Conservation (phyloP, 768 basidiomycete genomes). For the Rhizopogon vulgaris region DNA sequence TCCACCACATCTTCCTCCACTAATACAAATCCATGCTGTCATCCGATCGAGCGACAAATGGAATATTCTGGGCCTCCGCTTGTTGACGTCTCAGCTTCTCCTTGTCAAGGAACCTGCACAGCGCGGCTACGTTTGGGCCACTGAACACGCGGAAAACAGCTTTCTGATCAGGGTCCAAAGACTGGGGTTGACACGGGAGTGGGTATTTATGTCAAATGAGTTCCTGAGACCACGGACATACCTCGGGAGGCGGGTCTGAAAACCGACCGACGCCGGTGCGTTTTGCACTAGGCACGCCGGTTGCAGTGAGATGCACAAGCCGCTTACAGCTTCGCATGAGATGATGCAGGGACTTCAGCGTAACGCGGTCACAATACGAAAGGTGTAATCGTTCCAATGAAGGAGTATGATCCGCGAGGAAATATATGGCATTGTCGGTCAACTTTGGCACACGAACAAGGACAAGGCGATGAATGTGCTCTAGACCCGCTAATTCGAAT, state of each 20-base stretch:
- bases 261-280: conserved; percentile 68
- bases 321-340: conserved; percentile 53
- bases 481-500: conserved; percentile 68
- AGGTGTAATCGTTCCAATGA: conserved; percentile 78
- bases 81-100: conserved; percentile 52
- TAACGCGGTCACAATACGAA: conserved; percentile 79
- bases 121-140: conserved; percentile 53
- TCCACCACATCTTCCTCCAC: background rate
- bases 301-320: conserved; percentile 72
- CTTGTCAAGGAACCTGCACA: conserved; percentile 69
- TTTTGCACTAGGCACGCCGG: conserved; percentile 71
- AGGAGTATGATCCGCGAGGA: conserved; percentile 66
- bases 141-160: conserved; percentile 77
- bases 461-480: conserved; percentile 67
- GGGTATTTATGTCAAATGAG: background rate
- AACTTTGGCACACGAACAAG: conserved; percentile 76
- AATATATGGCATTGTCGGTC: conserved; percentile 78
- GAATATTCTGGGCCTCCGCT: conserved; percentile 54
- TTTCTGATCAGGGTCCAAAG: conserved; percentile 58
- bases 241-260: conserved; percentile 64
- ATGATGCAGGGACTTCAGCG: conserved; percentile 68
- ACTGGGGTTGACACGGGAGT: conserved; percentile 31
- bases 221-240: conserved; percentile 26
- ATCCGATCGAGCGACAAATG: conserved; percentile 54
- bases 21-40: conserved; percentile 61